phyloP scores from a whole-genome alignment of 2,329 filamentous ascomycete genomes.

The Ilyonectria robusta region DNA sequence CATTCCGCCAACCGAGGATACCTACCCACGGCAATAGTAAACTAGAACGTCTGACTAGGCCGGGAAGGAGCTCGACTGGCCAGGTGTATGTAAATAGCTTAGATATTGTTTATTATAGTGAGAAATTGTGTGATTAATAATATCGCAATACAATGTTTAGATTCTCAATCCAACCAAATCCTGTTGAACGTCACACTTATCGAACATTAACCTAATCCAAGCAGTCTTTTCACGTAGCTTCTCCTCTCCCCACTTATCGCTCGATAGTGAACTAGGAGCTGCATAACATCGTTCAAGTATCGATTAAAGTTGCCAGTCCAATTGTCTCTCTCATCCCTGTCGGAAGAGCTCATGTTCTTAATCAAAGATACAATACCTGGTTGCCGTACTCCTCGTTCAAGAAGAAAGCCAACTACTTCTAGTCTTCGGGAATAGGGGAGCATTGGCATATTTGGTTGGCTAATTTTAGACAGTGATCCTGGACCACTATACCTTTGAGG shows the following conservation, averaged over 20 bases:
- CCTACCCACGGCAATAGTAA: background rate
- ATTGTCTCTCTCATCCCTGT: background rate
- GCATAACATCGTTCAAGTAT: background rate
- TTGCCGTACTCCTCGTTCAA: constrained; percentile 2
- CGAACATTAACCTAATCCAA: constrained; percentile 2
- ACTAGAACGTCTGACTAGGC: background rate
- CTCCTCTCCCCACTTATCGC: constrained; percentile 1
- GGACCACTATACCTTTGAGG: background rate
- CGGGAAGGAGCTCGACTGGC: background rate
- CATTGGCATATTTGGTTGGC: background rate
- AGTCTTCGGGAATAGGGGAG: background rate
- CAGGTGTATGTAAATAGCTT: background rate
- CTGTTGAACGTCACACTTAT: background rate
- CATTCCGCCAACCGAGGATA: background rate
- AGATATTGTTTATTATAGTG: background rate
- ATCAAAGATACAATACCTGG: constrained; percentile 3
- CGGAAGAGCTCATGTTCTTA: background rate
- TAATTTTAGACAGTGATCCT: background rate
- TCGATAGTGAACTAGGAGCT: background rate
- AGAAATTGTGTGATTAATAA: background rate
- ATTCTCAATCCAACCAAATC: background rate
- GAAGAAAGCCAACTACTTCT: constrained; percentile 4
- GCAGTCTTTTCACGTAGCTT: background rate
- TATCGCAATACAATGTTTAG: background rate
- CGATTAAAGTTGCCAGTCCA: background rate